These are phyloP conservation scores for Microsporum ferrugineum DNA, from an alignment of 2,329 filamentous ascomycete species.

Conservation along the genomic window DNA sequence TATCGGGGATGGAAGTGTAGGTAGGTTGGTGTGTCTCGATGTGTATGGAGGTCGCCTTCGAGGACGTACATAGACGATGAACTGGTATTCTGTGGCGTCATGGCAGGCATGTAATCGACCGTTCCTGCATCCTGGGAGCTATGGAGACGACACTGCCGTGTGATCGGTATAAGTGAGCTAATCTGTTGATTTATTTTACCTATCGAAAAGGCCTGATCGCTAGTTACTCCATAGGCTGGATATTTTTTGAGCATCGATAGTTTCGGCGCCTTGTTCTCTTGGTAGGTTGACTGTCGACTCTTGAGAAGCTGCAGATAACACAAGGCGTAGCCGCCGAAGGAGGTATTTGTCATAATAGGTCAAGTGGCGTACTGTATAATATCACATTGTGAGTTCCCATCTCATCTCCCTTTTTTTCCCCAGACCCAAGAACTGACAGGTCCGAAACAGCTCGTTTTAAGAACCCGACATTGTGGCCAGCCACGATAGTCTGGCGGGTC, in stretches of 20 bases:
- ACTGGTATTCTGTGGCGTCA: conserved; percentile 44
- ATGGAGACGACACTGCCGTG: conserved; percentile 49
- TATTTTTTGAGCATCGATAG: conserved; percentile 51
- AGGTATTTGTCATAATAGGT: conserved; percentile 49
- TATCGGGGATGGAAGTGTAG: no score
- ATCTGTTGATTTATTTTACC: no score
- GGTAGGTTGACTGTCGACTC: conserved; percentile 29
- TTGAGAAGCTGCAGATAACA: no score
- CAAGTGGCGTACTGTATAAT: conserved; percentile 43
- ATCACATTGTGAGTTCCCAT: conserved; percentile 41
- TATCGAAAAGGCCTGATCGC: not conserved
- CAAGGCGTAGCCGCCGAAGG: conserved; percentile 42
- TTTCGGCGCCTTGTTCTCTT: conserved; percentile 51
- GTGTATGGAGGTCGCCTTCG: no score
- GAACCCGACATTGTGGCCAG: conserved; percentile 51
- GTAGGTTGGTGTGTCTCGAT: no score
- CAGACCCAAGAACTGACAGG: not conserved
- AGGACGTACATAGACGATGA: conserved; percentile 33
- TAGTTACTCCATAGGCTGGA: conserved; percentile 30
- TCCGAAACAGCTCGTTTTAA: conserved; percentile 39
- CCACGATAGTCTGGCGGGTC: conserved; percentile 47
- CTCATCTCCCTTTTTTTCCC: not conserved
- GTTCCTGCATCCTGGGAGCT: conserved; percentile 52
- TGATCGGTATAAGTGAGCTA: conserved; percentile 46
- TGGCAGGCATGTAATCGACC: conserved; percentile 46